Evolutionary conservation across 768 basidiomycete species (phyloP).

Genomic region (Russula lepida): DNA sequence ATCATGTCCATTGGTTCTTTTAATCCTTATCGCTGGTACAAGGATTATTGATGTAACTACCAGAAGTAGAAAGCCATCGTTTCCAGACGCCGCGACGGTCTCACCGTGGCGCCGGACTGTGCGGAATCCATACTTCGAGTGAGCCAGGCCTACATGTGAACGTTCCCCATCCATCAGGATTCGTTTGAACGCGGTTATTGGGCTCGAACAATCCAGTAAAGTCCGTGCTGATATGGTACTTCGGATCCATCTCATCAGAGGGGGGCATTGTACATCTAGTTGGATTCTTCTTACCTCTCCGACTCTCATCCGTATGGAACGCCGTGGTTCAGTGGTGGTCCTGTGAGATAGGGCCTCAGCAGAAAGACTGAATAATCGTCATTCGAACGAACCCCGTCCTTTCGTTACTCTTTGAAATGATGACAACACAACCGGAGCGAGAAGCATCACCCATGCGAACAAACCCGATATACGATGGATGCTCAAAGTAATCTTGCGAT

Average conservation of each 20-base stretch:
- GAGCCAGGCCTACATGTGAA: conserved; percentile 51
- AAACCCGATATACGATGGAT: conserved; percentile 66
- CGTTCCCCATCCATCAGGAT: conserved; percentile 52
- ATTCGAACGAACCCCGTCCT: conserved; percentile 11
- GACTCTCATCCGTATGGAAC: conserved; percentile 58
- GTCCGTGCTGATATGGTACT: conserved; percentile 29
- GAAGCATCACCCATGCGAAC: conserved; percentile 52
- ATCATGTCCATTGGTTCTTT: background rate
- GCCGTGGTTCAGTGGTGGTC: conserved; percentile 21
- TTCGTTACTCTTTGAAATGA: conserved; percentile 49
- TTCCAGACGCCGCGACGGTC: background rate
- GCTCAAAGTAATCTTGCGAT: conserved; percentile 49
- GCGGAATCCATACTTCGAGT: conserved; percentile 52
- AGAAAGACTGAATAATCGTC: background rate
- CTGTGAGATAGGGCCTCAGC: background rate
- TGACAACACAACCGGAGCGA: conserved; percentile 58
- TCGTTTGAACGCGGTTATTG: conserved; percentile 37
- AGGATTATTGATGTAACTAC: background rate
- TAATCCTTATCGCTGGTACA: background rate
- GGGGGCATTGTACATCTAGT: conserved; percentile 30
- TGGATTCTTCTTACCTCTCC: conserved; percentile 39
- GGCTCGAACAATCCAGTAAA: conserved; percentile 45
- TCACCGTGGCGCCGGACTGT: background rate
- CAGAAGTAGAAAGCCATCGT: background rate
- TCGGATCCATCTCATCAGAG: conserved; percentile 8